These are phyloP conservation scores for Talaromyces rugulosus DNA, from an alignment of 2,329 filamentous ascomycete genomes.

Conservation along the genomic window DNA sequence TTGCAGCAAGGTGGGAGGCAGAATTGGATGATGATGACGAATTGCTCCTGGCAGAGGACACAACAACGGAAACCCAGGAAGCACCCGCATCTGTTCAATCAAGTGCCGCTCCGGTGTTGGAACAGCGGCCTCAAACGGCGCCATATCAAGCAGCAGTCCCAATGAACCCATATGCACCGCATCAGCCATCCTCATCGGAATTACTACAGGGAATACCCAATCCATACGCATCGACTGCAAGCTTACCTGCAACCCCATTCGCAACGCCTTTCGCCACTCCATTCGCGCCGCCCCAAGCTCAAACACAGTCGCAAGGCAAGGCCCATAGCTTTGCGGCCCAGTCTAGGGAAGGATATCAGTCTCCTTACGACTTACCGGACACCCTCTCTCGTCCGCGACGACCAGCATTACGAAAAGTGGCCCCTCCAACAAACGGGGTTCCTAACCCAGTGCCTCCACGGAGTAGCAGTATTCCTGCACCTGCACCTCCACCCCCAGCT, in stretches of 20 bases:
- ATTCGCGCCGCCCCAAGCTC: neutral
- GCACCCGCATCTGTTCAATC: slow-evolving; percentile 19
- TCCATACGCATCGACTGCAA: slow-evolving; percentile 17
- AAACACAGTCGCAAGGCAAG: slow-evolving; percentile 39
- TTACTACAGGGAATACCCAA: slow-evolving; percentile 35
- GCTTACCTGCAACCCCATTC: slow-evolving; percentile 19
- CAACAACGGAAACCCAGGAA: slow-evolving; percentile 16
- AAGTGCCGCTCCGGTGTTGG: slow-evolving; percentile 1
- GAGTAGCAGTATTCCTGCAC: slow-evolving; percentile 56
- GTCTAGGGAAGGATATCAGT: slow-evolving; percentile 85
- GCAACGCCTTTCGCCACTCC: neutral
- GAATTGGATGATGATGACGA: slow-evolving; percentile 81
- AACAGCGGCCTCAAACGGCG: slow-evolving; percentile 17
- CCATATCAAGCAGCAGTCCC: slow-evolving; percentile 19
- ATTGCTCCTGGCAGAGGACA: slow-evolving; percentile 67
- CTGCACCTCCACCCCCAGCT: slow-evolving; percentile 14
- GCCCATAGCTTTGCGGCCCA: slow-evolving; percentile 86
- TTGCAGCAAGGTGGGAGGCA: slow-evolving; percentile 78
- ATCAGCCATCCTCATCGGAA: slow-evolving; percentile 48
- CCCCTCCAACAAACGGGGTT: slow-evolving; percentile 40
- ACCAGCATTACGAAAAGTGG: slow-evolving; percentile 54
- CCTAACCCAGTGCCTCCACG: slow-evolving; percentile 52
- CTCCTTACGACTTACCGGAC: slow-evolving; percentile 91
- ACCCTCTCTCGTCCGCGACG: slow-evolving; percentile 67
- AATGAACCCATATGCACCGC: slow-evolving; percentile 47